Evolutionary conservation across 2,329 filamentous ascomycete genomes (phyloP), one percentile per base, ranked within the genome.

Genomic region (Clarireedia homoeocarpa): DNA sequence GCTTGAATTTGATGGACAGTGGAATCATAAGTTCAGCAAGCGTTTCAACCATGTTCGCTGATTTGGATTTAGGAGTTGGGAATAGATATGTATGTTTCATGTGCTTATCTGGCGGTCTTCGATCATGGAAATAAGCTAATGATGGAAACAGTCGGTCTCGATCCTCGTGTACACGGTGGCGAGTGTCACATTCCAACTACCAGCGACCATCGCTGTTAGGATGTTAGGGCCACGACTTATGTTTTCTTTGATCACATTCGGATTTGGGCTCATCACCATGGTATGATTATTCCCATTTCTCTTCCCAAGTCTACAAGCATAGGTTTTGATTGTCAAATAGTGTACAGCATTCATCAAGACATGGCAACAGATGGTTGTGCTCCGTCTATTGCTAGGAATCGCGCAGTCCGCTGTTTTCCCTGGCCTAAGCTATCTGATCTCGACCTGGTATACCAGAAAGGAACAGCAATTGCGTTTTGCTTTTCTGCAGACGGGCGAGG

Each of bases 101-200:
- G 12, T 10, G 6, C 20, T 36, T 27, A 7, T 27, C 6, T 48
- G 5, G 36, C 12, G 10, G n/a, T 17, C 20, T 30, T 42, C 34
- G 6, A 42, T 52, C 14, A 24, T 52, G 23, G 49, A 10, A 48
- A 24, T 10, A 34, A 15, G 30, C 40, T 59, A 5, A 38, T 57
- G 48, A 53, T 6, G n/a, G 23, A 4, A 38, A 48, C 48, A 67
- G 65, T 85, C 82, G 1, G 78, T 88, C 4, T 78, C 83, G 23
- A 88, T 89, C 56, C 85, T 88, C 71, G 86, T 88, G 67, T 88
- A 88, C 70, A 88, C 85, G 9, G 77, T 88, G 55, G 76, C 84
- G 5, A 83, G 78, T 63, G 84, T 89, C 42, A 77, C 77, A 9
- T 88, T 86, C 64, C 85, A 88, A 67, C 72, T 88, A 6, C 85